Conservation (phyloP, 2,329 filamentous ascomycete species). For the Fusarium pilosicola region DNA sequence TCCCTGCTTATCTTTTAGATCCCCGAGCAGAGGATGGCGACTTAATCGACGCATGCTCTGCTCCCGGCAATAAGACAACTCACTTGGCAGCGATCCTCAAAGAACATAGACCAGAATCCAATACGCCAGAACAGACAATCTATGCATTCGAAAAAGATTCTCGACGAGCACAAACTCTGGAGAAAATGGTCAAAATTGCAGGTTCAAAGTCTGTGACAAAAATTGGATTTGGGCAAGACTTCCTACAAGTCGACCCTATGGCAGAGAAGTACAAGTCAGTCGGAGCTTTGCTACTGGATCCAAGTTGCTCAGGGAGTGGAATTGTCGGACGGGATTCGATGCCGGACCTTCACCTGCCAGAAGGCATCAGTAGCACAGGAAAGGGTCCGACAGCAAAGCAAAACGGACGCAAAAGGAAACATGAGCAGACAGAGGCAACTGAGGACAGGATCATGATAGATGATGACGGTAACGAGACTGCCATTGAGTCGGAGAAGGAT, state of each 20-base stretch:
- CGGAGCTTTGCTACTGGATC: slow-evolving; percentile 86
- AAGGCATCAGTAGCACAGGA: slow-evolving; percentile 39
- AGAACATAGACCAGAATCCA: slow-evolving; percentile 52
- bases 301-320: slow-evolving; percentile 94
- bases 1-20: slow-evolving; percentile 89
- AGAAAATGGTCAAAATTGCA: slow-evolving; percentile 85
- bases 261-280: slow-evolving; percentile 73
- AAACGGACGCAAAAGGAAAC: slow-evolving; percentile 58
- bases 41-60: slow-evolving; percentile 91
- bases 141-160: slow-evolving; percentile 84
- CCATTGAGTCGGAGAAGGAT: slow-evolving; percentile 64
- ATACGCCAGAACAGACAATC: slow-evolving; percentile 58
- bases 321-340: slow-evolving; percentile 90
- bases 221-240: slow-evolving; percentile 81
- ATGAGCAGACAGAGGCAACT: slow-evolving; percentile 49
- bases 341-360: slow-evolving; percentile 71
- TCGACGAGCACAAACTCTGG: slow-evolving; percentile 76
- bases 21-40: slow-evolving; percentile 74
- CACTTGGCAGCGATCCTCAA: slow-evolving; percentile 83
- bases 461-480: slow-evolving; percentile 67
- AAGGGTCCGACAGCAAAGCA: slow-evolving; percentile 31
- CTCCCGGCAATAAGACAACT: slow-evolving; percentile 97
- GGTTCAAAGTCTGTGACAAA: slow-evolving; percentile 74
- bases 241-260: slow-evolving; percentile 77
- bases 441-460: slow-evolving; percentile 58